Percentiles rank a stretch among this genome's conserved stretches.
phyloP scores from a whole-genome alignment of 257 asterid species.

The Solanum infundibuliforme region DNA sequence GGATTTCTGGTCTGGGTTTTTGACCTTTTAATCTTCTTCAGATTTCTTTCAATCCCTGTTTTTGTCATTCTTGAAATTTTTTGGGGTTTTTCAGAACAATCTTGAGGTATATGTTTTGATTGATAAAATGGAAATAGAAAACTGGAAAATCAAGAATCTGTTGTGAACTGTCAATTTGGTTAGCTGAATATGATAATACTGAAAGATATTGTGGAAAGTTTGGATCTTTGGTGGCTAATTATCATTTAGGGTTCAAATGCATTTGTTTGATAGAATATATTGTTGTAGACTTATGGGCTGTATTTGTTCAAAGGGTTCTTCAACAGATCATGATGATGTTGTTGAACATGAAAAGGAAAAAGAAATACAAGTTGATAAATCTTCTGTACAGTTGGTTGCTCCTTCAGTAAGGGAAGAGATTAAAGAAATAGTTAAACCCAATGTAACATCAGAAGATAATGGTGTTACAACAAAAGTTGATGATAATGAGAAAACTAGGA shows the following conservation, averaged over 20 bases:
- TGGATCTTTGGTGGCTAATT: background rate
- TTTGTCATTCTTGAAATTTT: background rate
- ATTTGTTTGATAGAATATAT: background rate
- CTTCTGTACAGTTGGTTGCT: conserved; percentile 2
- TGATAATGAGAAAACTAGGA: conserved; percentile 32
- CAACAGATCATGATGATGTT: conserved; percentile 1
- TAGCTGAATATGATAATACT: background rate
- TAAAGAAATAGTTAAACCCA: background rate
- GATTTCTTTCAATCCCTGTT: background rate
- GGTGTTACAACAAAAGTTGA: background rate
- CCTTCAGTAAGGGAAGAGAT: conserved; percentile 8
- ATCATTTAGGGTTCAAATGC: background rate
- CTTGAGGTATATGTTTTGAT: background rate
- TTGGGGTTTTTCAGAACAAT: background rate
- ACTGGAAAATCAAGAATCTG: background rate
- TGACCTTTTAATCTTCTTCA: background rate
- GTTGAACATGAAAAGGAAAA: conserved; percentile 7
- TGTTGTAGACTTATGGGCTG: conserved; percentile 19
- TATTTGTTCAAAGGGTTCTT: conserved; percentile 19
- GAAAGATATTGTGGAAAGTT: background rate
- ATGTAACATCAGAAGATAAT: background rate
- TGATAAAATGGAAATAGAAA: background rate
- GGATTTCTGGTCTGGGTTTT: conserved; percentile 19
- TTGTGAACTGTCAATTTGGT: background rate
- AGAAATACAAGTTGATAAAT: conserved; percentile 5